A percentile compares a stretch with the other conserved stretches of the same genome.
Conservation (phyloP, 202 grass and related monocot genomes). For the Hordeum pubiflorum region DNA sequence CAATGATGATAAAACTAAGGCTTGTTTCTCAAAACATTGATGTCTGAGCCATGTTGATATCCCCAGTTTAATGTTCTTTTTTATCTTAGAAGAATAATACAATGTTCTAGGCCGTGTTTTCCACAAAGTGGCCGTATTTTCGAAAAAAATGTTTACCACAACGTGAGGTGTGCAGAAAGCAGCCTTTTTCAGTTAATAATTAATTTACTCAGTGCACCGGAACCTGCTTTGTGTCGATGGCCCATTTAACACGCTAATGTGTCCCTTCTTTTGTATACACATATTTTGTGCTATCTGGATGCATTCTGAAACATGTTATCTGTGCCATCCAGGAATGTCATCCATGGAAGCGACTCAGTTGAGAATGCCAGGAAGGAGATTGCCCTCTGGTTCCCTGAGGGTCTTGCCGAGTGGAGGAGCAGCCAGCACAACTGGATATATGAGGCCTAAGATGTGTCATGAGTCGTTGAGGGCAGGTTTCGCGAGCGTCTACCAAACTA, state of each 20-base stretch:
- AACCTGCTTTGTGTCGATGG: background rate
- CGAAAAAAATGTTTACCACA: too few species aligned
- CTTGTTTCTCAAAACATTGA: conserved; percentile 68
- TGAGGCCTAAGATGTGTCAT: conserved; percentile 43
- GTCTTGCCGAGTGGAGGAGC: conserved; percentile 63
- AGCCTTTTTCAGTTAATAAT: too few species aligned
- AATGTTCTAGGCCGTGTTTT: too few species aligned
- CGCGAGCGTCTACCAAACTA: background rate
- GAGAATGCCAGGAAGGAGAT: conserved; percentile 89
- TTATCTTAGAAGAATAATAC: too few species aligned
- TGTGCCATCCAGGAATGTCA: conserved; percentile 62
- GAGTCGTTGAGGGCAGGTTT: background rate
- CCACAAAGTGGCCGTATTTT: too few species aligned
- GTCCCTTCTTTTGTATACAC: background rate
- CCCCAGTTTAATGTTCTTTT: background rate
- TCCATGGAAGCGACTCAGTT: conserved; percentile 79
- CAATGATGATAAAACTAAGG: conserved; percentile 35
- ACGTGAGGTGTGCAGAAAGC: too few species aligned
- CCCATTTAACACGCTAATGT: background rate
- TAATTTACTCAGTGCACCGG: background rate
- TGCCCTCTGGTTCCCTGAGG: conserved; percentile 82
- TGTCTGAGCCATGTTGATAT: conserved; percentile 33
- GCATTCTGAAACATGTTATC: conserved; percentile 1
- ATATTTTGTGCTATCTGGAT: background rate
- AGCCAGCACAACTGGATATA: conserved; percentile 93